phyloP scores from a whole-genome alignment of 805 yeast genomes.

The Ogataea siamensis region DNA sequence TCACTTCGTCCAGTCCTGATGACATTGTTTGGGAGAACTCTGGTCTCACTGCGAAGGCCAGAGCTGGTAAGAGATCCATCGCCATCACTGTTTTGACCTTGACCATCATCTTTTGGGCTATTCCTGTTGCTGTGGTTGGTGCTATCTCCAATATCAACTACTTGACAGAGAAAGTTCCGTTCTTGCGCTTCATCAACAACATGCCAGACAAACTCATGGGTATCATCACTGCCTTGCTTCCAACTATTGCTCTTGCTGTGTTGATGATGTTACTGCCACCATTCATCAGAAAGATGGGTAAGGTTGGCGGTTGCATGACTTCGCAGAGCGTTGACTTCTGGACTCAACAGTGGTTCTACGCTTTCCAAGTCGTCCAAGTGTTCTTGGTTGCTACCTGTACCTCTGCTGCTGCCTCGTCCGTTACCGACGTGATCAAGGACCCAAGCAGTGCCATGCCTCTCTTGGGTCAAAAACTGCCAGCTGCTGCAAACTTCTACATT shows the following conservation, averaged over 20 bases:
- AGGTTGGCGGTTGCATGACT: conserved; percentile 68
- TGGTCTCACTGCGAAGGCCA: conserved; percentile 52
- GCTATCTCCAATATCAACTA: conserved; percentile 81
- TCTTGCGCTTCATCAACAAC: conserved; percentile 71
- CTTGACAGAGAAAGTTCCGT: conserved; percentile 67
- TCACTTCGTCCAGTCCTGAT: conserved; percentile 69
- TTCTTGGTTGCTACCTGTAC: conserved; percentile 82
- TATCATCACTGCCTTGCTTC: conserved; percentile 82
- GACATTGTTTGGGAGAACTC: conserved; percentile 85
- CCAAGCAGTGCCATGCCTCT: conserved; percentile 74
- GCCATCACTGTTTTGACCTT: conserved; percentile 65
- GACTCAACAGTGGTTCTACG: conserved; percentile 87
- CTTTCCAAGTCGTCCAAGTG: conserved; percentile 86
- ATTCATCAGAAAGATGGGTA: conserved; percentile 74
- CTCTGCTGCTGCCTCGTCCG: conserved; percentile 80
- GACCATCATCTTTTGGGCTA: conserved; percentile 86
- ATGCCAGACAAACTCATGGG: conserved; percentile 74
- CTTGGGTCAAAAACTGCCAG: conserved; percentile 77
- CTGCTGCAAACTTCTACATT: conserved; percentile 87
- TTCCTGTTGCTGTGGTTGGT: conserved; percentile 98
- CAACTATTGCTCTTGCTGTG: conserved; percentile 74
- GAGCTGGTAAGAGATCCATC: conserved; percentile 53
- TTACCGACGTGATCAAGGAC: conserved; percentile 60
- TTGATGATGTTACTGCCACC: conserved; percentile 88
- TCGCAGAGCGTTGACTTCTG: conserved; percentile 70